Evolutionary conservation across 768 basidiomycete genomes (phyloP).

Genomic region (Lanmaoa rubissima): DNA sequence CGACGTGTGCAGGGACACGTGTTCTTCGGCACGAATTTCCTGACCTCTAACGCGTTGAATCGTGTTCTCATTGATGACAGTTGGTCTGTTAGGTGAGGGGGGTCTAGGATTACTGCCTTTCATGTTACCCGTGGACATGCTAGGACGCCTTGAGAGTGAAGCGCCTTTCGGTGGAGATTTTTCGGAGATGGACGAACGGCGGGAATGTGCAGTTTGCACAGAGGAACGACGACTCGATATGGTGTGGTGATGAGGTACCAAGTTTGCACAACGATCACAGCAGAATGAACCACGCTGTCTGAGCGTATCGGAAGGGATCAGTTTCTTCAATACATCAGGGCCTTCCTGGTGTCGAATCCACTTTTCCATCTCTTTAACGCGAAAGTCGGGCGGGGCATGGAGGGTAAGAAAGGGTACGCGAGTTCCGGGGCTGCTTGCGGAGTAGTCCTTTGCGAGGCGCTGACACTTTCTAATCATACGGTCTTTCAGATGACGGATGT

Average conservation of each 20-base stretch:
- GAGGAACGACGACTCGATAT: conserved; percentile 29
- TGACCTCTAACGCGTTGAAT: conserved; percentile 10
- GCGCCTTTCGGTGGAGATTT: conserved; percentile 11
- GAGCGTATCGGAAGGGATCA: conserved; percentile 15
- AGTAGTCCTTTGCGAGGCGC: conserved; percentile 50
- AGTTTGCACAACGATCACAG: conserved; percentile 34
- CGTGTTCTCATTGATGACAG: conserved; percentile 7
- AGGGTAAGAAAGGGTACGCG: conserved; percentile 59
- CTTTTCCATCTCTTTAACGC: conserved; percentile 75
- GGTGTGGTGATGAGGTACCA: conserved; percentile 33
- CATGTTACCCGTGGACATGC: conserved; percentile 6
- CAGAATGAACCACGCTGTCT: conserved; percentile 32
- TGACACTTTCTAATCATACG: conserved; percentile 81
- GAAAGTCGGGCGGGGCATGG: conserved; percentile 68
- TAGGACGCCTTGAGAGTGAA: conserved; percentile 21
- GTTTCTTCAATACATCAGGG: conserved; percentile 24
- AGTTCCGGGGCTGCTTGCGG: conserved; percentile 39
- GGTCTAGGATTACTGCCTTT: not conserved
- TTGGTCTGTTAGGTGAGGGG: conserved; percentile 16
- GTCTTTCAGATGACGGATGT: conserved; percentile 77
- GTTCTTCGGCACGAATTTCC: conserved; percentile 22
- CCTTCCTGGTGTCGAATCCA: conserved; percentile 60
- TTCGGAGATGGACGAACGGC: conserved; percentile 26
- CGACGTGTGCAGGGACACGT: conserved; percentile 5
- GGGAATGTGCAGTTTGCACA: conserved; percentile 23